Conservation (phyloP, 306 rosid genomes). For the Cercis canadensis region DNA sequence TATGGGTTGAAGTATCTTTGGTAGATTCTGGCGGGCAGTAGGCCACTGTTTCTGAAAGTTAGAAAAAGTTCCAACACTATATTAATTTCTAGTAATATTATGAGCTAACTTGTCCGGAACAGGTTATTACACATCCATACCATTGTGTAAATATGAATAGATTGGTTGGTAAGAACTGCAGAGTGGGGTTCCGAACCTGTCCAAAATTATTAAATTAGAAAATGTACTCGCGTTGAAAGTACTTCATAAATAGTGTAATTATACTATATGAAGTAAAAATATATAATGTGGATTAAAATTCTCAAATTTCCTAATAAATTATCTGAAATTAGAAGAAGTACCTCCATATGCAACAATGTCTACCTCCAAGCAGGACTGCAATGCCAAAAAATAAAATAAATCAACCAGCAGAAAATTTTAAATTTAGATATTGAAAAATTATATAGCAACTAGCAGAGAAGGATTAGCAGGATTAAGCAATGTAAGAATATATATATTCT, state of each 20-base stretch:
- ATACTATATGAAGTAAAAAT: neutral
- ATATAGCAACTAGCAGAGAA: neutral
- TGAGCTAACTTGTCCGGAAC: slow-evolving; percentile 3
- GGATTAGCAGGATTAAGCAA: neutral
- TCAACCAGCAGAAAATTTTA: neutral
- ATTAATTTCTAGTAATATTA: slow-evolving; percentile 19
- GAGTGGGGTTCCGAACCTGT: slow-evolving; percentile 89
- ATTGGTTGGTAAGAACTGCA: slow-evolving; percentile 66
- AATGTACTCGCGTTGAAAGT: slow-evolving; percentile 1
- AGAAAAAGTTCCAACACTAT: slow-evolving; percentile 26
- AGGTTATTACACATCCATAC: slow-evolving; percentile 41
- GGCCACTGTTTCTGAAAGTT: slow-evolving; percentile 82
- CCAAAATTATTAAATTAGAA: slow-evolving; percentile 29
- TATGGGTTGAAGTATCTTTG: slow-evolving; percentile 64
- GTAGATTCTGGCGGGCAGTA: slow-evolving; percentile 51
- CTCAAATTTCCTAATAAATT: slow-evolving; percentile 7
- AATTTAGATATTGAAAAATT: neutral
- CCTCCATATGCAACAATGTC: slow-evolving; percentile 97
- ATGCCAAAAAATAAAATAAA: slow-evolving; percentile 32
- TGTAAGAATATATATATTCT: neutral
- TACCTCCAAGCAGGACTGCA: slow-evolving; percentile 78
- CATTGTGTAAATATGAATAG: slow-evolving; percentile 81
- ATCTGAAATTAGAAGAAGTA: slow-evolving; percentile 29
- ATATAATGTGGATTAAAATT: neutral
- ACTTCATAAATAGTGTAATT: neutral